Evolutionary conservation across 768 basidiomycete species (phyloP).

Genomic region (Pulveroboletus sp.): DNA sequence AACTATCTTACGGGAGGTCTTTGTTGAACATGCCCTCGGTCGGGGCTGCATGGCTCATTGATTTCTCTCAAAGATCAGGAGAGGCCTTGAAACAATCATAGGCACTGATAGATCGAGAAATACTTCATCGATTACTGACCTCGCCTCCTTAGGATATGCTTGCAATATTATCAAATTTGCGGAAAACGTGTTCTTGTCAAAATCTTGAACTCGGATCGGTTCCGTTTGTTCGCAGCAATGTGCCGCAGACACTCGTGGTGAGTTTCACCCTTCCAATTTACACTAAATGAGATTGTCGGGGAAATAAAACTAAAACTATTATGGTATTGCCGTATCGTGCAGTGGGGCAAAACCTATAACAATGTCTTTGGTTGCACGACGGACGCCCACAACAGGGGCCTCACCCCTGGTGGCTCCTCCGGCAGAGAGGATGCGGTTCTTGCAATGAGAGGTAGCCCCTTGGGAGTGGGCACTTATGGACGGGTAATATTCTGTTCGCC

Average conservation of each 20-base stretch:
- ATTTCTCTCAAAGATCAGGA: conserved; percentile 43
- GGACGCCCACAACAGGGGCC: conserved; percentile 71
- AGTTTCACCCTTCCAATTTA: neutral
- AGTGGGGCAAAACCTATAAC: conserved; percentile 84
- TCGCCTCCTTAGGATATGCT: conserved; percentile 40
- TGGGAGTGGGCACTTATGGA: conserved; percentile 78
- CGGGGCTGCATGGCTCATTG: conserved; percentile 48
- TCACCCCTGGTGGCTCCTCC: conserved; percentile 79
- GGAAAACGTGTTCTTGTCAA: conserved; percentile 58
- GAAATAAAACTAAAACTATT: neutral
- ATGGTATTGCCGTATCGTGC: neutral
- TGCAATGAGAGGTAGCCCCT: conserved; percentile 42
- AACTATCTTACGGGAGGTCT: conserved; percentile 29
- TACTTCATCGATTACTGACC: neutral
- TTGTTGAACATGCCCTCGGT: conserved; percentile 24
- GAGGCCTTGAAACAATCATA: conserved; percentile 61
- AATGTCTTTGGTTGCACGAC: conserved; percentile 75
- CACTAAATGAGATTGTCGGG: neutral
- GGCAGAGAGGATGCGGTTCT: conserved; percentile 86
- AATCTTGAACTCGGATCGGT: conserved; percentile 69
- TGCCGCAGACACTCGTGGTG: conserved; percentile 78
- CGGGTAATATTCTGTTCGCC: conserved; percentile 54
- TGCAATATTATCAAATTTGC: conserved; percentile 58
- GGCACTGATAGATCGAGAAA: conserved; percentile 26
- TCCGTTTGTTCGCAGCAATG: conserved; percentile 70